A percentile compares a stretch with the other conserved stretches of the same genome.
Evolutionary conservation across 345 rosid species (phyloP).

Genomic region (Limnanthes douglasii): DNA sequence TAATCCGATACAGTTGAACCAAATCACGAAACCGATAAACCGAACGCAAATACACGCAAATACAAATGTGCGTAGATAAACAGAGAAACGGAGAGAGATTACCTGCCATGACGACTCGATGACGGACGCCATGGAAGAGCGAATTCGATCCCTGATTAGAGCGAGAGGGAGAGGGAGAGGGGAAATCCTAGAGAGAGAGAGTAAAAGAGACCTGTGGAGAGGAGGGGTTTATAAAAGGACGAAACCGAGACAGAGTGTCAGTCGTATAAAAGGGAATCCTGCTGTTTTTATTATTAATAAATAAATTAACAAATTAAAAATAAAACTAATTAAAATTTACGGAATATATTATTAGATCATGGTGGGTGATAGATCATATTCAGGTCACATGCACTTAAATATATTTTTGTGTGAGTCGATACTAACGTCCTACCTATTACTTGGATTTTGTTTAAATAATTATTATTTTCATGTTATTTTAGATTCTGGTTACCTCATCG

Average conservation of each 20-base stretch:
- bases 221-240: neutral
- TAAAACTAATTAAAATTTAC: too few species aligned
- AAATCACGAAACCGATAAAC: conserved; percentile 1
- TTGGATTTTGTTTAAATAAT: too few species aligned
- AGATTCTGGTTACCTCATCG: too few species aligned
- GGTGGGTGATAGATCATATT: too few species aligned
- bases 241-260: conserved; percentile 23
- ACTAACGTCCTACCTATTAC: too few species aligned
- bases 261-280: conserved; percentile 17
- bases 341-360: too few species aligned
- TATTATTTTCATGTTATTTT: too few species aligned
- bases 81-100: conserved; percentile 7
- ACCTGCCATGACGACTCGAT: conserved; percentile 85
- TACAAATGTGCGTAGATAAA: neutral
- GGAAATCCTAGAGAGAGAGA: conserved; percentile 5
- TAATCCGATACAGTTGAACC: neutral
- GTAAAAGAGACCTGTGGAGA: conserved; percentile 9
- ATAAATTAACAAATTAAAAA: too few species aligned
- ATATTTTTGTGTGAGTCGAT: too few species aligned
- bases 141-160: conserved; percentile 7
- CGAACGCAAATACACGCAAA: neutral
- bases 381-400: too few species aligned
- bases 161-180: conserved; percentile 2
- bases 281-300: too few species aligned
- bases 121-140: conserved; percentile 46